These are phyloP conservation scores for Coemansia sp. DNA, from an alignment of 371 early-diverging fungal species.

Conservation along the genomic window DNA sequence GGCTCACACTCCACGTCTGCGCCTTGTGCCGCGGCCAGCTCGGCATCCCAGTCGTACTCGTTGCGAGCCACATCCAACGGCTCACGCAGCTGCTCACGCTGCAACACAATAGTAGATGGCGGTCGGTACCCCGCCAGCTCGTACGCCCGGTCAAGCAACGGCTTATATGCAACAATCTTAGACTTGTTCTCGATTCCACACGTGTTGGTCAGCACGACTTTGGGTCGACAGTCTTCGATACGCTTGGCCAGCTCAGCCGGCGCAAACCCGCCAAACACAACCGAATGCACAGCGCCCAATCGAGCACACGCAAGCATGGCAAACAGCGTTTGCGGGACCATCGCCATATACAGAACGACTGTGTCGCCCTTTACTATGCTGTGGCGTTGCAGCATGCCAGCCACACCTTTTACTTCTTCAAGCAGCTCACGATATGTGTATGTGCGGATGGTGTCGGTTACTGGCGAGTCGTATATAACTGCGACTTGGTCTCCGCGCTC, in stretches of 20 bases:
- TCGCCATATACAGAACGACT: conserved; percentile 92
- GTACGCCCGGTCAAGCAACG: conserved; percentile 70
- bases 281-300: conserved; percentile 85
- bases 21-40: conserved; percentile 52
- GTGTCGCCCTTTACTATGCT: conserved; percentile 80
- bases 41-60: conserved; percentile 65
- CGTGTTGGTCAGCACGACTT: conserved; percentile 73
- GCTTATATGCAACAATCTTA: conserved; percentile 53
- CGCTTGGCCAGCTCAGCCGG: conserved; percentile 81
- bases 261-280: conserved; percentile 88
- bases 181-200: conserved; percentile 78
- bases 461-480: conserved; percentile 81
- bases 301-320: conserved; percentile 93
- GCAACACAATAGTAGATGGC: conserved; percentile 59
- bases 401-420: conserved; percentile 71
- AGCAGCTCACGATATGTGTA: conserved; percentile 77
- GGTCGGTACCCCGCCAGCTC: conserved; percentile 53
- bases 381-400: conserved; percentile 70
- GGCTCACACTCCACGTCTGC: conserved; percentile 59
- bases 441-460: conserved; percentile 57
- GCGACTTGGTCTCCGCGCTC: conserved; percentile 64
- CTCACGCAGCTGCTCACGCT: conserved; percentile 61
- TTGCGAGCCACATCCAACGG: conserved; percentile 55
- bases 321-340: conserved; percentile 88
- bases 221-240: conserved; percentile 76